Evolutionary conservation across 2,329 filamentous ascomycete genomes (phyloP), one percentile per base, ranked within the genome.

Genomic region (Claviceps spartinae): DNA sequence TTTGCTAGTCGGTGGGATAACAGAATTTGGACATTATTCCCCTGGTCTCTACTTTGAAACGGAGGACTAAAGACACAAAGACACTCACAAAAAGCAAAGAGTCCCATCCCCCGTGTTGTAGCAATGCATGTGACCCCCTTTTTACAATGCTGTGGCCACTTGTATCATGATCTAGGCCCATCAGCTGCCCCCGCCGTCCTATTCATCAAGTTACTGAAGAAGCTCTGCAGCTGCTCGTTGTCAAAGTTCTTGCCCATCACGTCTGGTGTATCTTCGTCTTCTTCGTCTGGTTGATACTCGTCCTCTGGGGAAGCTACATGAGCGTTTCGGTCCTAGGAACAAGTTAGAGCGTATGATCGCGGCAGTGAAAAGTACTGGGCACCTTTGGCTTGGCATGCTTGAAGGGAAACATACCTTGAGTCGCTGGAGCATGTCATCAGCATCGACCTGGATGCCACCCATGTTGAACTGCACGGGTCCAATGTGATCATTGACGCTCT

Each of bases 391-490:
- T 16, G 24, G 16, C 9, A n/a, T 41, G 38, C 38, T 18, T 41
- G 6, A 14, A 0, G 42, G 5, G 24, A 5, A 22, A 2, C 14
- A 16, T 62, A 91, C 88, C 79, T 89, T 90, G 55, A 95, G 74
- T 60, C 86, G 81, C 66, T 89, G 85, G 53, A 95, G 71, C 85
- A 94, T 93, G 62, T 95, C 89, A 63, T 95, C 90, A 8, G 89
- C 89, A 68, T 96, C 89, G 34, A 95, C 87, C 64, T 95, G 89
- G 56, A 98, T 96, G 50, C 93, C 93, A 43, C 93, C 93, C 78
- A 98, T 93, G 65, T 98, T 98, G 72, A 97, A 96, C 63, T 95
- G 89, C 57, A 96, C 89, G 0, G 90, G 89, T 0, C 90, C 90
- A 61, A 95, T 95, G 61, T 95, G 89, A 62, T 91, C 86, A 59